A percentile compares a stretch with the other conserved stretches of the same genome.
Evolutionary conservation across 2,329 filamentous ascomycete genomes (phyloP).

Genomic region (Sclerotinia glacialis): DNA sequence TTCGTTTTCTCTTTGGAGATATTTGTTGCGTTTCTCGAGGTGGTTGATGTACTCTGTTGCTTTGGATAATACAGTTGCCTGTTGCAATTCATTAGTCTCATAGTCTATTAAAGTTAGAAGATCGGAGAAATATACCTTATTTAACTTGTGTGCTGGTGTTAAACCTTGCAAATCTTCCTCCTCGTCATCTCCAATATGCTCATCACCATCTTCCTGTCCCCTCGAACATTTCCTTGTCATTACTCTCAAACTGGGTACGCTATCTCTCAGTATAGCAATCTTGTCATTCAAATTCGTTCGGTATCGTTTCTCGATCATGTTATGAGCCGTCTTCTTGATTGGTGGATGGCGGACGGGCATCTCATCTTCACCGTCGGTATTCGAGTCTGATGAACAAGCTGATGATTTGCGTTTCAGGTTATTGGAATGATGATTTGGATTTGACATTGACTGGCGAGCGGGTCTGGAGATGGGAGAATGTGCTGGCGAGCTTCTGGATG

Average conservation of each 20-base stretch:
- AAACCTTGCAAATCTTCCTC: conserved; percentile 56
- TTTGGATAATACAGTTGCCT: conserved; percentile 68
- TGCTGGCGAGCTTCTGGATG: conserved; percentile 30
- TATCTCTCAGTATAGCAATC: conserved; percentile 71
- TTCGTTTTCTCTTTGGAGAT: conserved; percentile 76
- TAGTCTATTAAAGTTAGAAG: neutral
- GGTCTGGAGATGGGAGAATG: conserved; percentile 50
- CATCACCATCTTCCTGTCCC: conserved; percentile 50
- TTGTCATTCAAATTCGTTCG: conserved; percentile 82
- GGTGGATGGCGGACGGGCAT: conserved; percentile 46
- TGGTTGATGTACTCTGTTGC: conserved; percentile 95
- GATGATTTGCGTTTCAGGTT: conserved; percentile 43
- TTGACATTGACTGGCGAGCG: conserved; percentile 36
- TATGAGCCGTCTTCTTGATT: conserved; percentile 76
- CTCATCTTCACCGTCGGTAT: conserved; percentile 48
- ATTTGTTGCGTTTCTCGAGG: conserved; percentile 83
- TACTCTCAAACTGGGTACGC: conserved; percentile 65
- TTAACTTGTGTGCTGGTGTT: conserved; percentile 64
- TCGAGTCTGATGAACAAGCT: conserved; percentile 29
- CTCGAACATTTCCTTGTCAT: conserved; percentile 46
- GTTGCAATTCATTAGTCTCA: conserved; percentile 12
- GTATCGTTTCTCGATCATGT: conserved; percentile 83
- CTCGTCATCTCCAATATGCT: conserved; percentile 39
- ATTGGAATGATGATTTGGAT: conserved; percentile 47
- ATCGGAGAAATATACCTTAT: conserved; percentile 50